Evolutionary conservation across 2,329 filamentous ascomycete genomes (phyloP), one percentile per base, ranked within the genome.

Genomic region (Rhynchosporium secalis): DNA sequence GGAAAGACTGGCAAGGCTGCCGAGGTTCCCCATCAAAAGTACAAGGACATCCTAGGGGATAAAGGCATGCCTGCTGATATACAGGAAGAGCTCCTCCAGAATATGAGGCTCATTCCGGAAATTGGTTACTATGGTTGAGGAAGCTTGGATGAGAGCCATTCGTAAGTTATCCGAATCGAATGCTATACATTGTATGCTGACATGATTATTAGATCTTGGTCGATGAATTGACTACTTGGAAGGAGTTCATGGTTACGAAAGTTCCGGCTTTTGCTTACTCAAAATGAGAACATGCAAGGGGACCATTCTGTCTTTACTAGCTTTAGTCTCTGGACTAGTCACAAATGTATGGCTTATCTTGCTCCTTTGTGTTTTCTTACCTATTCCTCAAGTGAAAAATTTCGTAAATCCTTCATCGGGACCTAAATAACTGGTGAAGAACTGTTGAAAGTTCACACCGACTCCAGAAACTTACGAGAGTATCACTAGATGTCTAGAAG

Each of bases 111-210:
- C 52, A 72, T 85, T 62, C 75, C 79, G 59, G 76, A 80, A 28
- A 80, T 77, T 36, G 82, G 83, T 0, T 86, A 86, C 66, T 86
- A 78, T 68, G 78, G 77, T 4, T 80, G 80, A 9, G 79, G 65
- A 52, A 66, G 69, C 45, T 72, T 81, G 51, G 74, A 78, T 3
- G 74, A 76, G 63, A 77, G 75, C 62, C 75, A 74, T 65, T 76
- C 62, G 68, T 71, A 65, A 63, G 68, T 61, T n/a, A 36, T 13
- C 36, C 9, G 3, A 9, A 4, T 38, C n/a, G 6, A 10, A 10
- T 47, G 8, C 36, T 10, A n/a, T 15, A n/a, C 28, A 36, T 45
- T 15, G 13, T 38, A 47, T 63, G 58, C 58, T 68, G 49, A 68
- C 52, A 47, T 41, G 33, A 15, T 61, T 26, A 20, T 29, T 54